Base-by-base conservation (phyloP, 768 basidiomycete species). In the Pulveroboletus sp. region DNA sequence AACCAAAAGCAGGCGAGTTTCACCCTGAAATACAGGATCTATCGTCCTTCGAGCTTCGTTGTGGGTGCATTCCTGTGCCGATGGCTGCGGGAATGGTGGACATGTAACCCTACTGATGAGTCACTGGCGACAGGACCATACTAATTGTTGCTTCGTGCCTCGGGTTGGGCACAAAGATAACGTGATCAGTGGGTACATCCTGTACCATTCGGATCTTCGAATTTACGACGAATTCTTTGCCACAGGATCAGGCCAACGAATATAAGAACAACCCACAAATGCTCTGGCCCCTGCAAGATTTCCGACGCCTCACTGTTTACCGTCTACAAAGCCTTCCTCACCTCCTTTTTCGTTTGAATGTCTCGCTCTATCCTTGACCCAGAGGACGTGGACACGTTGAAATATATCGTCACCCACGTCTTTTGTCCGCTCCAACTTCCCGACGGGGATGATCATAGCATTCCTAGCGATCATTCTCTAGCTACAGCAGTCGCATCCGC, bases 351-450 rank as follows among this genome's bases (percentile, higher is more conserved):
- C 30, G 30, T 13, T 35, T 7, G 22, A 39, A 47, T 31, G 38
- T n/a, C 23, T 36, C 41, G 26, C 24, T 27, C 26, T 16, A 13
- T 26, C 32, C 24, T 39, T 12, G 17, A 24, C 20, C 31, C 38
- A 6, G 31, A 13, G 24, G 32, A 42, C 19, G 3, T 6, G 16
- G n/a, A 6, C 10, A 23, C 41, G 6, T 24, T 34, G 41, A 23
- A 20, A 14, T 77, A 73, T 51, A n/a, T 41, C 26, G 26, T 74
- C 29, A 65, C 67, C 29, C 75, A 76, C 48, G 59, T 77, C 0
- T 73, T 76, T 54, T 51, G 73, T 13, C 75, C 75, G 3, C 68
- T 71, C 1, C 60, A 66, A 30, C 56, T 74, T 7, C 74, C 74
- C 1, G 63, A 72, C 38, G 44, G 59, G 9, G 69, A 76, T 11